Conservation (phyloP, 345 rosid species). For the Pistacia integerrima region DNA sequence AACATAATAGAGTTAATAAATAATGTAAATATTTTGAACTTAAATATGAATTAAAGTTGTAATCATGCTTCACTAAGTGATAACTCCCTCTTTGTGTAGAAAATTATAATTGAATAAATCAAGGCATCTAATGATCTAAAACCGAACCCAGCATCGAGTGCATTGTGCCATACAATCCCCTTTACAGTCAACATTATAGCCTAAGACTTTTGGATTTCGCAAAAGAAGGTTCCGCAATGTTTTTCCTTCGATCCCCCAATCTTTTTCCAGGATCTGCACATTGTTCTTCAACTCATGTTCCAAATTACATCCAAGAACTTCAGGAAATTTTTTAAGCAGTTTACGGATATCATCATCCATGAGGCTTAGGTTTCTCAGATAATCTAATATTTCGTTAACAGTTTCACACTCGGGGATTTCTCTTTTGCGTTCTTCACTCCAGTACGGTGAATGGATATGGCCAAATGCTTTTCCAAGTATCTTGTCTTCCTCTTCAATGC, state of each 20-base stretch:
- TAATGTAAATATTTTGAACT: not conserved
- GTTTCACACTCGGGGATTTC: conserved; percentile 63
- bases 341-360: conserved; percentile 64
- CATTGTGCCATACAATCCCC: conserved; percentile 93
- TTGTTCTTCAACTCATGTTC: conserved; percentile 73
- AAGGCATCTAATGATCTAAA: conserved; percentile 33
- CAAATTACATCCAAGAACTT: conserved; percentile 78
- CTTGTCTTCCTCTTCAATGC: conserved; percentile 73
- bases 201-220: conserved; percentile 89
- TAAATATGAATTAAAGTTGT: not conserved
- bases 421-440: conserved; percentile 78
- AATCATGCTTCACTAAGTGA: not conserved
- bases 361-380: conserved; percentile 62
- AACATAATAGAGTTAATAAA: not conserved
- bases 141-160: conserved; percentile 94
- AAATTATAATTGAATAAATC: not conserved
- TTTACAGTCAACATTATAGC: conserved; percentile 88
- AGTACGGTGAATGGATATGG: conserved; percentile 76
- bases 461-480: conserved; percentile 91
- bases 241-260: conserved; percentile 85
- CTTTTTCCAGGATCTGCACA: conserved; percentile 65
- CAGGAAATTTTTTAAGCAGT: conserved; percentile 86
- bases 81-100: conserved; percentile 15
- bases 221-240: conserved; percentile 63
- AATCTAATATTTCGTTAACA: conserved; percentile 56